phyloP scores from a whole-genome alignment of 2,329 filamentous ascomycete genomes.

The Penicillium sp. region DNA sequence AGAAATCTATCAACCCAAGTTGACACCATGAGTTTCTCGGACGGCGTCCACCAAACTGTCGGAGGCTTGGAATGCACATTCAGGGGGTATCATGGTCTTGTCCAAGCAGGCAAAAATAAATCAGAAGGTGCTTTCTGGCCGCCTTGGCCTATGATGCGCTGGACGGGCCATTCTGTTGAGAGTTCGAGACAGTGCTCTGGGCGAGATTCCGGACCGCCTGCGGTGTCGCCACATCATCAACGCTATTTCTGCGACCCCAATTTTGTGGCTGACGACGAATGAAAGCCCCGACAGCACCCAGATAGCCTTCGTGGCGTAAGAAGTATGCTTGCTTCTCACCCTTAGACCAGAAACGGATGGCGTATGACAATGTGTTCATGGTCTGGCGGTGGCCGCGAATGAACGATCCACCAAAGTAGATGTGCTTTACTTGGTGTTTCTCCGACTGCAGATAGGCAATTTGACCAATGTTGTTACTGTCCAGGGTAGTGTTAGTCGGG shows the following conservation, averaged over 20 bases:
- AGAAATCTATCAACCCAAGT: too few species aligned
- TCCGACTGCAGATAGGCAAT: constrained; percentile 97
- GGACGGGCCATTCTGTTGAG: constrained; percentile 13
- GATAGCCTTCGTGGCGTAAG: constrained; percentile 88
- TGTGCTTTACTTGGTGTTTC: constrained; percentile 84
- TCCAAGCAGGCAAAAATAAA: background rate
- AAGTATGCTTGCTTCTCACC: constrained; percentile 95
- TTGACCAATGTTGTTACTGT: constrained; percentile 93
- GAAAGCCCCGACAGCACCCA: constrained; percentile 91
- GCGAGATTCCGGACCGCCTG: constrained; percentile 26
- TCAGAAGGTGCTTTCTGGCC: background rate
- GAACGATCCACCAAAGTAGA: constrained; percentile 97
- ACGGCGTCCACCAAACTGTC: too few species aligned
- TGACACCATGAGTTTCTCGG: too few species aligned
- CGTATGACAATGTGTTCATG: constrained; percentile 95
- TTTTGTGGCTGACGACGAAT: constrained; percentile 85
- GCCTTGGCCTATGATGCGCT: constrained; percentile 13
- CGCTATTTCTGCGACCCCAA: constrained; percentile 80
- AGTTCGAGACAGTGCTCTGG: constrained; percentile 13
- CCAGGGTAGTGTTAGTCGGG: constrained; percentile 27
- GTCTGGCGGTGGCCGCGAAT: constrained; percentile 95
- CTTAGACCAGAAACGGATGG: constrained; percentile 96
- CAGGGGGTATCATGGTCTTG: too few species aligned
- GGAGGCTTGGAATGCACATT: too few species aligned
- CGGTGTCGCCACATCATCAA: constrained; percentile 53